Evolutionary conservation across 192 early-diverging fungal species (phyloP), one percentile per base, ranked within the genome.

Genomic region (Allomyces arbusculus): DNA sequence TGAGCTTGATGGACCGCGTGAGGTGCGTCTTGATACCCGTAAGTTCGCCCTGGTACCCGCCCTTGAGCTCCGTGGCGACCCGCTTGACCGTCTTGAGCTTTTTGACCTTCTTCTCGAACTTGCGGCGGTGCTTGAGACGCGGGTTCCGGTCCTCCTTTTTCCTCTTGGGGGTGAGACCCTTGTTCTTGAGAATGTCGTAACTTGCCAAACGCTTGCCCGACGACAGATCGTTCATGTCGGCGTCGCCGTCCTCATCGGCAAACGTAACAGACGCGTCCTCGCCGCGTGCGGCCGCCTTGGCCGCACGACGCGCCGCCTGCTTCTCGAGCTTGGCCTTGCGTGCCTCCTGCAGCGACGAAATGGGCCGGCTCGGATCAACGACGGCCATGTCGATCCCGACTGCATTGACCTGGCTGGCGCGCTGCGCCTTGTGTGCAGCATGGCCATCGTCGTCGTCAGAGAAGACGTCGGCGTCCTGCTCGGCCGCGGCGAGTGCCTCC

Each of bases 131-230:
- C 80, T 93, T 94, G 72, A 98, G 92, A 73, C 95, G 86, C 64
- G 91, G 84, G 76, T 98, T 98, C 73, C 91, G 86, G 70, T 90
- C 78, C 62, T 91, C 89, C 84, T 95, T 94, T 73, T 85, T 87
- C 66, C 95, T 89, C 64, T 83, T 80, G 43, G 92, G 93, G 28
- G 87, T 90, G 63, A 98, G 81, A 65, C 95, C 95, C 79, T 91
- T 89, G 80, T 98, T 98, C 75, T 91, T 87, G 70, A 94, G 80
- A 69, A 98, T 98, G 67, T 89, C 82, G 76, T 86, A 92, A 65
- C 83, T 87, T 33, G 89, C 86, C 24, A 75, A 72, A 43, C 95
- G 89, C 76, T 95, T 95, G 44, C 69, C 70, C 76, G 62, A 66
- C 61, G 63, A 58, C 7, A 43, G n/a, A 24, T 61, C 24, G 24